phyloP scores from a whole-genome alignment of 139 green algal species.

The Tetradesmus lagerheimii region DNA sequence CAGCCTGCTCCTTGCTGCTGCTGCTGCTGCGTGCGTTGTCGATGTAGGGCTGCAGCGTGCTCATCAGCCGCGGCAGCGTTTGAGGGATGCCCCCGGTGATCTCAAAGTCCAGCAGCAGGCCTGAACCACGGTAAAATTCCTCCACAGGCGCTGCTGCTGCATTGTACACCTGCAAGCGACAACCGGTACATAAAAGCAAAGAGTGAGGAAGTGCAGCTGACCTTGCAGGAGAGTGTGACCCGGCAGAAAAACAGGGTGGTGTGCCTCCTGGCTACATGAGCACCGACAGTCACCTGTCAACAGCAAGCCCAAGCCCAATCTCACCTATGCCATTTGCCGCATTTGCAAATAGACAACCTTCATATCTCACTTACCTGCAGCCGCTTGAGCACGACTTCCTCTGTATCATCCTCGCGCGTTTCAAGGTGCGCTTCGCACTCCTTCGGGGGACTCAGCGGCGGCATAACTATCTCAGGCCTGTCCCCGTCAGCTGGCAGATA shows the following conservation, averaged over 20 bases:
- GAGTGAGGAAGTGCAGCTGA: no score
- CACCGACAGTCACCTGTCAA: no score
- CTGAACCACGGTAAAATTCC: slow-evolving; percentile 80
- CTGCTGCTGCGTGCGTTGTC: background rate
- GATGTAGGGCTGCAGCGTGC: slow-evolving; percentile 58
- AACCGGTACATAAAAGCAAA: no score
- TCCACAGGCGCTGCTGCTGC: slow-evolving; percentile 86
- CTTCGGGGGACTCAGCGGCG: slow-evolving; percentile 83
- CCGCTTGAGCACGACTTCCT: slow-evolving; percentile 83
- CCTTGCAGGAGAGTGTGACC: no score
- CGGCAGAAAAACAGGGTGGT: no score
- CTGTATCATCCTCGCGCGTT: slow-evolving; percentile 87
- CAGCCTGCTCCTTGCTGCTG: background rate
- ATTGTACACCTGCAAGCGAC: slow-evolving; percentile 77
- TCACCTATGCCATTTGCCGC: background rate
- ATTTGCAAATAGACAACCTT: background rate
- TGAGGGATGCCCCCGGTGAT: slow-evolving; percentile 95
- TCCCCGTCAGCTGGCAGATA: slow-evolving; percentile 72
- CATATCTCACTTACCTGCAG: slow-evolving; percentile 75
- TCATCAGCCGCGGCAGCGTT: slow-evolving; percentile 87
- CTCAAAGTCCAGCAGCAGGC: slow-evolving; percentile 92
- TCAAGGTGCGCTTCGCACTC: slow-evolving; percentile 87
- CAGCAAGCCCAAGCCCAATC: no score
- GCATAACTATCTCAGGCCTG: slow-evolving; percentile 90
- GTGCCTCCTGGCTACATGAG: no score